These are phyloP conservation scores for Lolium perenne DNA, from an alignment of 176 grass and related monocot genomes.

Conservation along the genomic window DNA sequence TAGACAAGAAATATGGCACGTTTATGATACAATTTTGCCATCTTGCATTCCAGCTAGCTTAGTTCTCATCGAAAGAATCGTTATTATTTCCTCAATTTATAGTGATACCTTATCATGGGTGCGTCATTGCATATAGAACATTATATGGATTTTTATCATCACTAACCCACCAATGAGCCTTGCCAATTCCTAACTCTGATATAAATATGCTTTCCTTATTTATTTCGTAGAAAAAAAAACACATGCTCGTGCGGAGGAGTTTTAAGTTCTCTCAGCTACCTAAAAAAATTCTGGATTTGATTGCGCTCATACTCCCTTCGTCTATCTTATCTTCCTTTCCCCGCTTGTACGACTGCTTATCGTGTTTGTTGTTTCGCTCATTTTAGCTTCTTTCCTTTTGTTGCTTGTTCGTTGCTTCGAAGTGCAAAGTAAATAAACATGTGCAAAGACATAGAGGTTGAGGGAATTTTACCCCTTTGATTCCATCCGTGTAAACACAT, in stretches of 20 bases:
- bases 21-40: no score
- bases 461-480: not conserved
- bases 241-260: not conserved
- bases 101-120: not conserved
- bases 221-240: no score
- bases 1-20: no score
- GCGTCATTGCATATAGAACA: not conserved
- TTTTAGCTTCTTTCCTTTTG: not conserved
- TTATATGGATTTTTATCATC: not conserved
- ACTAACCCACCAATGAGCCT: not conserved
- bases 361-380: not conserved
- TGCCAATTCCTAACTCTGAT: not conserved
- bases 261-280: not conserved
- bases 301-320: not conserved
- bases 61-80: not conserved
- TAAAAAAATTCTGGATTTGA: not conserved
- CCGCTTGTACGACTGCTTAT: no score
- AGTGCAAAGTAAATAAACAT: not conserved
- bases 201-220: not conserved
- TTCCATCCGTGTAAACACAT: not conserved
- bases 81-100: not conserved
- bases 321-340: no score
- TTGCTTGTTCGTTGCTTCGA: not conserved
- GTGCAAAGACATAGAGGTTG: not conserved
- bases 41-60: not conserved